phyloP scores from a whole-genome alignment of 345 rosid genomes.

The Camelina hispida region DNA sequence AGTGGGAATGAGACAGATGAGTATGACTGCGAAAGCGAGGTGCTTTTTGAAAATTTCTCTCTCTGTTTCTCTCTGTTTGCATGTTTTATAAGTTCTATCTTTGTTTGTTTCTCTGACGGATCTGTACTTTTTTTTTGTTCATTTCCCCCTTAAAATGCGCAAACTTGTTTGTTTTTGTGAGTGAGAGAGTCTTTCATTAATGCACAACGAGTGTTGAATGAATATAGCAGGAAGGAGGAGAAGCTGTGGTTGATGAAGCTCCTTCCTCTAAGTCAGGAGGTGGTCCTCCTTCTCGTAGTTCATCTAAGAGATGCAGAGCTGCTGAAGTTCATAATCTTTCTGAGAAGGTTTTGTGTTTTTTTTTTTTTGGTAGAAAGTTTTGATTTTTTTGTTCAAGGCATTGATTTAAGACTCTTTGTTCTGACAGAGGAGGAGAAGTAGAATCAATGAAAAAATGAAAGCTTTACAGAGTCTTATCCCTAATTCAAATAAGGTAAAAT shows the following conservation, averaged over 20 bases:
- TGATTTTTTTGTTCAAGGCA: no score
- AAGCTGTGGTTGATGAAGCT: slow-evolving; percentile 61
- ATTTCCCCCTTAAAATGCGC: not conserved
- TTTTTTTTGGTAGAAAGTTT: no score
- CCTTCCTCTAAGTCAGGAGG: slow-evolving; percentile 44
- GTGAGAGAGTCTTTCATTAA: slow-evolving; percentile 1
- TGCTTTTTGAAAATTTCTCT: slow-evolving; percentile 29
- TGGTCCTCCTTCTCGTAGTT: slow-evolving; percentile 54
- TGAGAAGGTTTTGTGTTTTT: slow-evolving; percentile 66
- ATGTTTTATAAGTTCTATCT: not conserved
- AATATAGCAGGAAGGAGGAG: slow-evolving; percentile 62
- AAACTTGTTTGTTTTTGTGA: not conserved
- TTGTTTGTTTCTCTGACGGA: slow-evolving; percentile 32
- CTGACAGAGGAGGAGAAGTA: slow-evolving; percentile 86
- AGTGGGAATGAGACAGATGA: slow-evolving; percentile 71
- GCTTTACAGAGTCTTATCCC: slow-evolving; percentile 94
- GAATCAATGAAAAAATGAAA: slow-evolving; percentile 98
- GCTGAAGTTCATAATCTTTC: slow-evolving; percentile 97
- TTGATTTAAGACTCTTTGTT: not conserved
- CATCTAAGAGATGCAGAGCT: slow-evolving; percentile 92
- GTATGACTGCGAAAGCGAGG: slow-evolving; percentile 88
- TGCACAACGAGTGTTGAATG: not conserved
- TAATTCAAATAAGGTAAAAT: slow-evolving; percentile 82
- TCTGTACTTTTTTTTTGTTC: slow-evolving; percentile 17
- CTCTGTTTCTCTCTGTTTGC: slow-evolving; percentile 1